Evolutionary conservation across 192 early-diverging fungal genomes (phyloP), one percentile per base, ranked within the genome.

Genomic region (Mortierella claussenii): DNA sequence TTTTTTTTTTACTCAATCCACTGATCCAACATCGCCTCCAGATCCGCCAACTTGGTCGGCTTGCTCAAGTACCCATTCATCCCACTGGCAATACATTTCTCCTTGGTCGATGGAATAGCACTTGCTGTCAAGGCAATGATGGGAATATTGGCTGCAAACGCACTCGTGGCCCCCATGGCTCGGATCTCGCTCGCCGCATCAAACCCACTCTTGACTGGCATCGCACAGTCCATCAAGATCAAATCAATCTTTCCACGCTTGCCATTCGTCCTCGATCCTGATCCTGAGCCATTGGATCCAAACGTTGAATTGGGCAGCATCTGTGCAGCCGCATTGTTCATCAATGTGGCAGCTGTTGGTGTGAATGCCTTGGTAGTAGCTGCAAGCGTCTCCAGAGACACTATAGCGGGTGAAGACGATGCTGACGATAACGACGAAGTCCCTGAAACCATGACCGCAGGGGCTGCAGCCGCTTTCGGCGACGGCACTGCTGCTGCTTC

Each of bases 111-210:
- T 13, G 64, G 58, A 10, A 86, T 65, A 1, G 87, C 87, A 55
- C 85, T 87, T 5, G 85, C 87, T 7, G 87, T 87, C 24, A 89
- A 67, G 1, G 85, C 87, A 64, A 89, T 82, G 45, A 89, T 89
- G 11, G 84, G 86, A 20, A 87, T 60, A 6, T 63, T 57, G 5
- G 66, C 69, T 20, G 55, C 45, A 73, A 73, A 73, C 3, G 23
- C 17, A 5, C 61, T 65, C 0, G 27, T 45, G 17, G 40, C 33
- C 2, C 68, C 75, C 55, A 80, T 83, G 1, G 75, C 27, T 30
- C 87, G 74, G 24, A 88, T 88, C 63, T 80, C 79, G 17, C 33
- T 49, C n/a, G 87, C 70, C 27, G 83, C 76, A 28, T 87, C 85
- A 47, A 79, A 76, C 18, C 88, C 88, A 60, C 86, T 81, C 81